Percentiles rank a stretch among this genome's conserved stretches.
Conservation (phyloP, 2,329 filamentous ascomycete species). For the Aspergillus novoparasiticus region DNA sequence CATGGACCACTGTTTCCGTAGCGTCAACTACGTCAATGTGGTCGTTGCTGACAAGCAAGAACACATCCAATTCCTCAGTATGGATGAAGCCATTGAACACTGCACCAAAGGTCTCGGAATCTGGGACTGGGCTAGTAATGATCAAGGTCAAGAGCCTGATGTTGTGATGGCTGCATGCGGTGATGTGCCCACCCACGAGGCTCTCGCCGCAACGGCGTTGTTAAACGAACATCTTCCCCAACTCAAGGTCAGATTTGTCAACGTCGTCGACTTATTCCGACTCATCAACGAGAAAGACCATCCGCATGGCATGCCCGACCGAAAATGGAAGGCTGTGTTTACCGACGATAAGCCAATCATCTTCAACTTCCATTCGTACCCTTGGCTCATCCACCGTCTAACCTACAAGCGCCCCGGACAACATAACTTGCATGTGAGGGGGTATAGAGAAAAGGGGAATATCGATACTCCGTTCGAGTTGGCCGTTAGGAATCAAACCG, state of each 20-base stretch:
- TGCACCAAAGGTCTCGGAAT: constrained; percentile 79
- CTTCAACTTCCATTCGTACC: constrained; percentile 85
- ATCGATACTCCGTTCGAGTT: constrained; percentile 80
- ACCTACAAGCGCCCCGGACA: constrained; percentile 74
- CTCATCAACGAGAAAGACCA: constrained; percentile 71
- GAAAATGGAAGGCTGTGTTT: constrained; percentile 70
- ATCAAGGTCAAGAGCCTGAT: constrained; percentile 68
- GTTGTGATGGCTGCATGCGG: constrained; percentile 76
- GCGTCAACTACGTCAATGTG: constrained; percentile 78
- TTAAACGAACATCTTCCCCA: constrained; percentile 71
- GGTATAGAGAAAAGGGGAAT: constrained; percentile 82
- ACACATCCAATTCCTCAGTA: constrained; percentile 73
- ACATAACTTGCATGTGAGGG: constrained; percentile 70
- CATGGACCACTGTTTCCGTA: constrained; percentile 74
- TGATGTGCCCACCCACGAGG: constrained; percentile 73
- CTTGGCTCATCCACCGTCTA: constrained; percentile 75
- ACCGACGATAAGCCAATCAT: constrained; percentile 72
- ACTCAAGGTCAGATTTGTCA: constrained; percentile 77
- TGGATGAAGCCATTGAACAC: constrained; percentile 72
- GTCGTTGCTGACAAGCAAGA: constrained; percentile 79
- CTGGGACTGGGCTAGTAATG: constrained; percentile 76
- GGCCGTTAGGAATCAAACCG: constrained; percentile 75
- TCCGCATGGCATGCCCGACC: constrained; percentile 70
- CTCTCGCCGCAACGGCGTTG: constrained; percentile 72
- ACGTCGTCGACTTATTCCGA: constrained; percentile 80